A percentile compares a stretch with the other conserved stretches of the same genome.
Conservation (phyloP, 345 rosid genomes). For the Gossypium longicalyx region DNA sequence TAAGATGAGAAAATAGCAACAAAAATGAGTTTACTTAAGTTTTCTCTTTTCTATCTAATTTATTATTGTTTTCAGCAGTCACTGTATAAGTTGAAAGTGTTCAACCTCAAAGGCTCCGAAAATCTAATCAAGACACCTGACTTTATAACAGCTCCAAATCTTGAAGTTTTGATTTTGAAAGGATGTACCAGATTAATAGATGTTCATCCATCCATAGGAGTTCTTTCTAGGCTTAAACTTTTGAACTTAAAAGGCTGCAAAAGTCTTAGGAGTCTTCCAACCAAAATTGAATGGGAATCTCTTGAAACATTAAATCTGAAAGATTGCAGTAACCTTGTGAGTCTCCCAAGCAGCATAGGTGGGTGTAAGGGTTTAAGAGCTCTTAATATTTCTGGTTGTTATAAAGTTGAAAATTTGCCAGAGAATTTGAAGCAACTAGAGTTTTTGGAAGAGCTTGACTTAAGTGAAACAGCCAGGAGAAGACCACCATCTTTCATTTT, state of each 20-base stretch:
- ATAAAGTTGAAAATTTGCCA: not conserved
- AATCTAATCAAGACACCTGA: slow-evolving; percentile 22
- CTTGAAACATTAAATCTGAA: not conserved
- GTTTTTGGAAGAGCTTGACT: not conserved
- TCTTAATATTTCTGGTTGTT: not conserved
- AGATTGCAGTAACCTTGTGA: too few relatives aligned
- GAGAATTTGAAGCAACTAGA: not conserved
- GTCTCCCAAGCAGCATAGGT: not conserved
- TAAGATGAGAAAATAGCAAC: not conserved
- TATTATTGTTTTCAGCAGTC: not conserved
- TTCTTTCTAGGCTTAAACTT: slow-evolving; percentile 18
- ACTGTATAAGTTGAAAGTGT: slow-evolving; percentile 2
- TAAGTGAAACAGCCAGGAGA: slow-evolving; percentile 23
- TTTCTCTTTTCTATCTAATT: not conserved
- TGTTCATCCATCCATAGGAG: slow-evolving; percentile 27
- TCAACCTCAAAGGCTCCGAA: slow-evolving; percentile 22
- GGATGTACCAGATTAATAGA: slow-evolving; percentile 21
- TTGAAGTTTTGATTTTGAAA: slow-evolving; percentile 20
- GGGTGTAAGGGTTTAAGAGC: slow-evolving; percentile 9
- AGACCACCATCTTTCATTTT: slow-evolving; percentile 2
- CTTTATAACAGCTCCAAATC: slow-evolving; percentile 25
- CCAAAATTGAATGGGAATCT: slow-evolving; percentile 16
- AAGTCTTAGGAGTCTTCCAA: slow-evolving; percentile 19
- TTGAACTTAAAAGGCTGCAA: slow-evolving; percentile 22
- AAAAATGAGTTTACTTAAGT: not conserved